Percentiles rank a stretch among this genome's conserved stretches.
Evolutionary conservation across 179 eudicot genomes (phyloP).

Genomic region (Pouteria campechiana): DNA sequence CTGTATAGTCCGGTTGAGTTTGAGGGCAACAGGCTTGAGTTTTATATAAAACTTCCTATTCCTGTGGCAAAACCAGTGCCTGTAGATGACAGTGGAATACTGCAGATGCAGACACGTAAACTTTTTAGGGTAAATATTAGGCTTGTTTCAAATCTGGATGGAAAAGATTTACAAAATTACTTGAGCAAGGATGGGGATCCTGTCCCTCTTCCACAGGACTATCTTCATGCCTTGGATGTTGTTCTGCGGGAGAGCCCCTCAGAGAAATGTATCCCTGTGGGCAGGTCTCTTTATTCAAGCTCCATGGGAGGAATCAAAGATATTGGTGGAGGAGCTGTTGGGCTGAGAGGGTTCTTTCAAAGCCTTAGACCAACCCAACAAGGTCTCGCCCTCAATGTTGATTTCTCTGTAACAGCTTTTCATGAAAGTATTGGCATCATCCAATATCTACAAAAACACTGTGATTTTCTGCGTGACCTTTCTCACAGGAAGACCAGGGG

Average conservation of each 20-base stretch:
- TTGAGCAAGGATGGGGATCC: slow-evolving; percentile 45
- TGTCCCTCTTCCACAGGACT: slow-evolving; percentile 72
- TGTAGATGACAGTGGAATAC: slow-evolving; percentile 2
- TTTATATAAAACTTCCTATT: slow-evolving; percentile 57
- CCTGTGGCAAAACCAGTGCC: slow-evolving; percentile 10
- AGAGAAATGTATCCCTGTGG: slow-evolving; percentile 54
- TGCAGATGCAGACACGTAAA: slow-evolving; percentile 16
- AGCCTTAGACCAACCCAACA: slow-evolving; percentile 90
- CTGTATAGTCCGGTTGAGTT: slow-evolving; percentile 75
- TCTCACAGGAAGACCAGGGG: slow-evolving; percentile 26
- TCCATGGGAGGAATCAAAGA: slow-evolving; percentile 74
- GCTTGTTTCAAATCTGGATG: slow-evolving; percentile 75
- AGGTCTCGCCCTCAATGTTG: slow-evolving; percentile 86
- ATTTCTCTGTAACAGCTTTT: slow-evolving; percentile 84
- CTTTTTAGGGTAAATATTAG: slow-evolving; percentile 53
- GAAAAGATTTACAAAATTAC: slow-evolving; percentile 40
- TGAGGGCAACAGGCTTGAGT: slow-evolving; percentile 49
- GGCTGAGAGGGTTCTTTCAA: slow-evolving; percentile 80
- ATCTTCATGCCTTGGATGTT: slow-evolving; percentile 89
- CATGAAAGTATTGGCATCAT: slow-evolving; percentile 84
- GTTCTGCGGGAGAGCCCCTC: slow-evolving; percentile 65
- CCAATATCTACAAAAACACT: slow-evolving; percentile 54
- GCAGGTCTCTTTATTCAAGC: slow-evolving; percentile 68
- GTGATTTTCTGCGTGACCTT: slow-evolving; percentile 52
- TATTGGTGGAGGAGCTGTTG: slow-evolving; percentile 85